Base-by-base conservation (phyloP, 805 yeast species). In the Sugiyamaella americana region DNA sequence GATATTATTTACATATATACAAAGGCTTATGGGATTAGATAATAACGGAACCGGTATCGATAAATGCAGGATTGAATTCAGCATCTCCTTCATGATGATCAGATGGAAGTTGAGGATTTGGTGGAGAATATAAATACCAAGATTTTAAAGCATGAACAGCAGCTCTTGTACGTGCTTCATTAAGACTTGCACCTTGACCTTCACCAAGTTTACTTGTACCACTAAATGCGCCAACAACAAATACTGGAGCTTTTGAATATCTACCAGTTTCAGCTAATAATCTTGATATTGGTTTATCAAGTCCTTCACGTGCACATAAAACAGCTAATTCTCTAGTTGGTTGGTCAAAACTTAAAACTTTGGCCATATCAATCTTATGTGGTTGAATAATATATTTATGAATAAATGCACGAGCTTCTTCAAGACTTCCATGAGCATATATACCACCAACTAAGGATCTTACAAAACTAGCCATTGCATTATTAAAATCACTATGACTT, bases 261-360 rank as follows among this genome's bases (percentile, higher is more conserved):
- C 98, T 78, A 64, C 99, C 99, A 23, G 96, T 84, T 67, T 93
- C 99, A 29, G 95, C 89, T 47, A 93, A 70, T 49, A 93, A 74
- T 61, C 94, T 80, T 40, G 88, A 81, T 3, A 84, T 75, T 23
- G 97, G 96, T 18, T 78, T 75, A 43, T 75, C 76, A 54, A 91
- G 72, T 11, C 78, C 76, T 61, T 89, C 84, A 53, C 89, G 79
- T 47, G 78, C 81, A 59, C 96, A 81, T 42, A 93, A 68, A 49
- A 79, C 76, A 1, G 87, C 75, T 50, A 93, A 72, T 62, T 89
- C 93, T 63, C 93, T 76, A 11, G 91, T 84, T 36, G 98, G 96
- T 61, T 83, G 83, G 56, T 77, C 79, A 64, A 93, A 87, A 58
- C 78, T 78, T 65, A 93, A 84, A 76, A 91, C 75, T 46, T 78